Evolutionary conservation across 257 asterid species (phyloP), one percentile per base, ranked within the genome.

Genomic region (Cruciata laevipes): DNA sequence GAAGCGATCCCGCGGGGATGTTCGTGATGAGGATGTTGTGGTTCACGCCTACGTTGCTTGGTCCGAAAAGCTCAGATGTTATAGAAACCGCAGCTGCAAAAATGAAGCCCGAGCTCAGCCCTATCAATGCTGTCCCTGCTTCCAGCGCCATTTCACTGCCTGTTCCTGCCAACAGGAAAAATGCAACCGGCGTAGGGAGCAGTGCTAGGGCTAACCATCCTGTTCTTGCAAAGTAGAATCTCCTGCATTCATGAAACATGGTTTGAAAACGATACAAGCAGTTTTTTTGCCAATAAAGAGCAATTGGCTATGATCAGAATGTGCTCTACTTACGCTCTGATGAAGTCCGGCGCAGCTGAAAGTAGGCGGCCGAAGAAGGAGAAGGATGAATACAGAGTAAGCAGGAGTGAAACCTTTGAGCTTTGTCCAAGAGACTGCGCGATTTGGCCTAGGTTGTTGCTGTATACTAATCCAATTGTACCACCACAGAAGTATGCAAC

Each of bases 281-380:
- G 14, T 40, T 40, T 40, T 27, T 40, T 40, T 40, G 16, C 4
- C 49, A 40, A 33, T 33, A 33, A 4, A 33, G 49, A 40, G 49
- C 49, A 40, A 10, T n/a, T n/a, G n/a, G 3, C 8, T 13, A 4
- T 42, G 18, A 13, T 40, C 49, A 14, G n/a, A 44, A 44, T 40
- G 3, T 40, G 16, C 20, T 47, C 30, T 23, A 79, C 96, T 87
- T 82, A 87, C 97, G 71, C 76, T 56, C 88, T 83, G 27, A 85
- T 66, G 70, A 80, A 83, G 67, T 92, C 98, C 0, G 98, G 97
- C 30, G 85, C 85, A 23, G 98, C 95, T 20, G 98, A 87, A 67
- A 92, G 95, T 72, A 92, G 79, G 64, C 98, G 97, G 65, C 98
- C 97, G 56, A 89, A 89, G 89, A 92, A 92, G 70, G 97, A 92